Evolutionary conservation across 768 basidiomycete genomes (phyloP), one percentile per base, ranked within the genome.

Genomic region (Hygrophorus russula): DNA sequence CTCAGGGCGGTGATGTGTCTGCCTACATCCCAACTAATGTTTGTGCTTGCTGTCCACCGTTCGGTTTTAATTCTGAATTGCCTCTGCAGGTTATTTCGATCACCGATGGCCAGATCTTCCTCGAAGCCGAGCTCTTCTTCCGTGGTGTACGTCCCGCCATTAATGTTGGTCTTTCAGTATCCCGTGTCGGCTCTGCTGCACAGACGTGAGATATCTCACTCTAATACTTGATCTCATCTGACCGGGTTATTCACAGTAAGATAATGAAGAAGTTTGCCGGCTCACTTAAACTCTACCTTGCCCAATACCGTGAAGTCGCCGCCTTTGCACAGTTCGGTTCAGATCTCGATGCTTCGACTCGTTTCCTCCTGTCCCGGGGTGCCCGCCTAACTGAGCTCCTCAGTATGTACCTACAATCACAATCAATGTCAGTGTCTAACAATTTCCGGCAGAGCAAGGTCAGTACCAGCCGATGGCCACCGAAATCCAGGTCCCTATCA

Each of bases 231-330:
- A 29, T 34, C 2, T 29, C n/a, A 17, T 45, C 24, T 20, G 27
- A 46, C 42, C 31, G 46, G 35, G 18, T 33, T 39, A 35, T 35
- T 36, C n/a, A 29, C 32, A 87, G 82, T 54, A 91, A 93, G 71
- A 91, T 98, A 71, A 98, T 99, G 96, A 99, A 97, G 86, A 93
- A 97, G 74, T 98, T 98, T 57, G 96, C 96, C 57, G 96, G 96
- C 76, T 98, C 96, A 43, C 81, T 98, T 56, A 97, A 98, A 73
- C 80, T 99, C 37, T 99, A 99, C 80, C 89, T 99, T 53, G 96
- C 96, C 24, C 96, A 99, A 66, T 99, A 98, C 75, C 93, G 96
- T 84, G 96, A 99, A 77, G 96, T 99, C 54, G 96, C 96, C 53
- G 92, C 92, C 53, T 96, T 94, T 61, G 92, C 94, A 46, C 96